Percentiles rank a stretch among this genome's conserved stretches.
Evolutionary conservation across 2,329 filamentous ascomycete species (phyloP).

Genomic region (Trichophyton mentagrophytes): DNA sequence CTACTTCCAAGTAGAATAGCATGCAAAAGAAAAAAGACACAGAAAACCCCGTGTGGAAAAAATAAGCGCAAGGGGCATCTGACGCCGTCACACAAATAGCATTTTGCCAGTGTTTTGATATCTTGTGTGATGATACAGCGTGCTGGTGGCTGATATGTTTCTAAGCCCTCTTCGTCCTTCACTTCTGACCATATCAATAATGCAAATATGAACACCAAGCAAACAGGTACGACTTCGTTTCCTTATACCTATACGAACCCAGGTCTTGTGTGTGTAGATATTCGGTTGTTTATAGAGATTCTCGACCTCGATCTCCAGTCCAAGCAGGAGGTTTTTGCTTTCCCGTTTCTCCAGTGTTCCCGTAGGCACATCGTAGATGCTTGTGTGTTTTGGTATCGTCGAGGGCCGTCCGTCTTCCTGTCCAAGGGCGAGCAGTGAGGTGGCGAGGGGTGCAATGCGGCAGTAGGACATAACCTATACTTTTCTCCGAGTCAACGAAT

Average conservation of each 20-base stretch:
- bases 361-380: too few relatives aligned
- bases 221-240: background rate
- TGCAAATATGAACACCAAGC: background rate
- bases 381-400: background rate
- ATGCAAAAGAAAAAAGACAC: background rate
- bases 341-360: background rate
- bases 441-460: background rate
- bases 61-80: background rate
- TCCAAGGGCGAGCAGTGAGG: background rate
- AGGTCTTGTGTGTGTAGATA: background rate
- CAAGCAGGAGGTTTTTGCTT: background rate
- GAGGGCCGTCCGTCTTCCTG: background rate
- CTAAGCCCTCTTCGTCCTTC: background rate
- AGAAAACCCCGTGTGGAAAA: too few relatives aligned
- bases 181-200: slow-evolving; percentile 3
- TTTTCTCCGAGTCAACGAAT: background rate
- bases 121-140: slow-evolving; percentile 2
- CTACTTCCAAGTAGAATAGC: slow-evolving; percentile 16
- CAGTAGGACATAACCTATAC: background rate
- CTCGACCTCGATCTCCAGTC: background rate
- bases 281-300: background rate
- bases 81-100: slow-evolving; percentile 2
- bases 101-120: slow-evolving; percentile 4
- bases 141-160: slow-evolving; percentile 1
- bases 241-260: background rate